Conservation (phyloP, 495 filamentous ascomycete genomes). For the Xylaria acuta region DNA sequence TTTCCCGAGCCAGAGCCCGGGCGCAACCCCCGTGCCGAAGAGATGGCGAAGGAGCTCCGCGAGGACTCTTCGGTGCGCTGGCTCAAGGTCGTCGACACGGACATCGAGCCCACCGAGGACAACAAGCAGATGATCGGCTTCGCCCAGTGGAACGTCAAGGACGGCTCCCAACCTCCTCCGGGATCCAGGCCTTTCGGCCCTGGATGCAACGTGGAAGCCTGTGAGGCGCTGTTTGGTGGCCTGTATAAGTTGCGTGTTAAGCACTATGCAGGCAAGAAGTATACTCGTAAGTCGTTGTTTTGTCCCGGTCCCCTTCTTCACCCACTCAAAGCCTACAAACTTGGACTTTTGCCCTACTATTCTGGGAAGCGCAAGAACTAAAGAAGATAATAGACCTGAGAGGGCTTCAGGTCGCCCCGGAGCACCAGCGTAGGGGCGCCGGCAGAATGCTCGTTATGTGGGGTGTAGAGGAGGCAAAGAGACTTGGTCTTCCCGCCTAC, state of each 20-base stretch:
- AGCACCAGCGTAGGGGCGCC: constrained; percentile 36
- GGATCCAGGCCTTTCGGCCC: constrained; percentile 32
- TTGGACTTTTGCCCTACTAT: not conserved
- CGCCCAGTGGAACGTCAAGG: constrained; percentile 44
- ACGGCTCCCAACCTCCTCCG: constrained; percentile 26
- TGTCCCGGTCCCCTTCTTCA: not conserved
- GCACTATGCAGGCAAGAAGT: constrained; percentile 33
- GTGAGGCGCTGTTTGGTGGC: constrained; percentile 41
- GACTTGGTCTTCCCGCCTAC: constrained; percentile 33
- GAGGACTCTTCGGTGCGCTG: constrained; percentile 37
- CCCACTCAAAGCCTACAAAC: not conserved
- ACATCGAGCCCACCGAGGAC: constrained; percentile 35
- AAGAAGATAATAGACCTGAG: constrained; percentile 32
- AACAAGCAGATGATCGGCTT: constrained; percentile 42
- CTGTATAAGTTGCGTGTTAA: constrained; percentile 17
- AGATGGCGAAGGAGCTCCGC: constrained; percentile 28
- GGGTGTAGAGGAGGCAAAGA: constrained; percentile 34
- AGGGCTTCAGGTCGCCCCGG: constrained; percentile 35
- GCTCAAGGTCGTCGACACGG: constrained; percentile 43
- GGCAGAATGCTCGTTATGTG: constrained; percentile 34
- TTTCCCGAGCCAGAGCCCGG: constrained; percentile 35
- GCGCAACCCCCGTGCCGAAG: constrained; percentile 31
- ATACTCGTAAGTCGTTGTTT: constrained; percentile 32
- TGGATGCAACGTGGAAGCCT: constrained; percentile 39
- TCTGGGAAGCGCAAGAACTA: not conserved